These are phyloP conservation scores for Coccomyxa sp. DNA, from an alignment of 139 green algal species.

Conservation along the genomic window DNA sequence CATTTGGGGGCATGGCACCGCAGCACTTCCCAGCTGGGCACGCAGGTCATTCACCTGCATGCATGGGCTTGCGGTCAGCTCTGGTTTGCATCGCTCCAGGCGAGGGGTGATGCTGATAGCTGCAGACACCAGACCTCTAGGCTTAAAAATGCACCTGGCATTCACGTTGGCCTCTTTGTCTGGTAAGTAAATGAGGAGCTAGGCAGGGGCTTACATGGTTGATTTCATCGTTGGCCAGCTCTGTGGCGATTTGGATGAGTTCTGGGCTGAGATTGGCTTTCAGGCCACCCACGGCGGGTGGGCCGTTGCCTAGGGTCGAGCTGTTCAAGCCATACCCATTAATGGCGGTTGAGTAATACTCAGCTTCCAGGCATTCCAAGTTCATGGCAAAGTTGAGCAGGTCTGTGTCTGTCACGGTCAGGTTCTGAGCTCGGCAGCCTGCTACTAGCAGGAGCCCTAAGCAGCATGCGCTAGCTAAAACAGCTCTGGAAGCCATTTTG, in stretches of 20 bases:
- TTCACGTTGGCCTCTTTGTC: neutral
- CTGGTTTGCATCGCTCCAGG: too few relatives aligned
- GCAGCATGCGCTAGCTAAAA: too few relatives aligned
- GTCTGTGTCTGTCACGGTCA: conserved; percentile 25
- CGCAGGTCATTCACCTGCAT: conserved; percentile 7
- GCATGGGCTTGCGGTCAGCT: too few relatives aligned
- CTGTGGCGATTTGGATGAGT: neutral
- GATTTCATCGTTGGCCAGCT: conserved; percentile 41
- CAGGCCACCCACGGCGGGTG: conserved; percentile 16
- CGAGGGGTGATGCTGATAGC: neutral
- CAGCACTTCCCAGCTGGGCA: conserved; percentile 20
- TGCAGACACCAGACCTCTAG: neutral
- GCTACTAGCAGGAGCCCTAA: too few relatives aligned
- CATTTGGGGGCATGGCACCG: conserved; percentile 27
- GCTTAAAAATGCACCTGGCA: neutral
- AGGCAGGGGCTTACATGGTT: conserved; percentile 31
- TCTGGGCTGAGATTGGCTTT: conserved; percentile 18
- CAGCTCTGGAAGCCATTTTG: too few relatives aligned
- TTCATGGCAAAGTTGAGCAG: conserved; percentile 56
- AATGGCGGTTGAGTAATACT: conserved; percentile 6
- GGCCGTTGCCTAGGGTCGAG: conserved; percentile 10
- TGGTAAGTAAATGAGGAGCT: neutral
- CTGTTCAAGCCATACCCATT: conserved; percentile 12
- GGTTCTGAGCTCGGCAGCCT: too few relatives aligned
- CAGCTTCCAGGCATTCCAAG: conserved; percentile 35